Base-by-base conservation (phyloP, 2,329 filamentous ascomycete genomes). In the Alternaria ethzedia region DNA sequence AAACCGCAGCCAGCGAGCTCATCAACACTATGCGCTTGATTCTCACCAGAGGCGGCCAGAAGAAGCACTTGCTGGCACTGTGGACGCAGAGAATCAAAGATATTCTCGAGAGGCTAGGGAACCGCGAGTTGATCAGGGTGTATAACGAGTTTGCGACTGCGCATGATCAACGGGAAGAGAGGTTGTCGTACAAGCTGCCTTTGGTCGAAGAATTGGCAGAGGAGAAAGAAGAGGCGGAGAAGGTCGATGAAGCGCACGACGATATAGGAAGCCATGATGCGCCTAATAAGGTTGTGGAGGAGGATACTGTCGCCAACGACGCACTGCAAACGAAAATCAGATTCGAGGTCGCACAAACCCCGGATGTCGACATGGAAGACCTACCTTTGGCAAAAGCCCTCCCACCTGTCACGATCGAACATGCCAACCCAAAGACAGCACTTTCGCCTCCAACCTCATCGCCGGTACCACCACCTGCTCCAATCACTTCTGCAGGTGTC, bases 151-250 rank as follows among this genome's bases (percentile, higher is more conserved):
- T 61, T 4, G 25, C 54, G 20, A 57, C 8, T 28, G 30, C 30
- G n/a, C 44, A 57, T 10, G 32, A 43, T 4, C 43, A 25, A 4
- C 6, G 12, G 0, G 58, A 57, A 17, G 7, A 44, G 10, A 36
- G 59, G 21, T 9, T 23, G 20, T 21, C 59, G 9, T 63, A 41
- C 21, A 54, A 51, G n/a, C n/a, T 67, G 28, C 65, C 65, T 1
- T 12, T 61, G 6, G 25, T 65, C 28, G 28, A 12, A 3, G 49
- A 51, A 2, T 20, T 11, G 4, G 28, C 2, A 11, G 49, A 9
- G n/a, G 44, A 26, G 9, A 21, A 32, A 3, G 12, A 51, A 2
- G 43, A 28, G 41, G 10, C 11, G 2, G 10, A 52, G 5, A 20
- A 52, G 23, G 5, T 36, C 2, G 17, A 36, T 13, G 9, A 47